Evolutionary conservation across 495 filamentous ascomycete species (phyloP).

Genomic region (Friedmanniomyces endolithicus): DNA sequence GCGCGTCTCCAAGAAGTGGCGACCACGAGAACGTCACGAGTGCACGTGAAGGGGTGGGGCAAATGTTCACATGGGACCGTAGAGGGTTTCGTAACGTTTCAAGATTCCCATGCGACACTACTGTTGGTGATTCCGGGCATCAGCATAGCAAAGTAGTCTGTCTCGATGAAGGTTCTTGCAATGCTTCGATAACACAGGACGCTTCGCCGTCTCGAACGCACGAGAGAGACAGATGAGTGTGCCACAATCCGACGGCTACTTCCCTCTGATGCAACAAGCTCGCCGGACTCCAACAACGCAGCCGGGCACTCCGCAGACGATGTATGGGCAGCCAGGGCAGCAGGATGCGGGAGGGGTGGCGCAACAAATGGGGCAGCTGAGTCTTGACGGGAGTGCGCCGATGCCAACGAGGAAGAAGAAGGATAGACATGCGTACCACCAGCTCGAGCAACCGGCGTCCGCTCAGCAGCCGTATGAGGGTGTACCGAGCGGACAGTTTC

Average conservation of each 20-base stretch:
- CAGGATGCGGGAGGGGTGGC: conserved; percentile 46
- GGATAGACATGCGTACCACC: conserved; percentile 84
- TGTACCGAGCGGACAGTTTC: conserved; percentile 39
- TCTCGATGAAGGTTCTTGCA: too few species aligned
- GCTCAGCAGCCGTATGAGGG: conserved; percentile 54
- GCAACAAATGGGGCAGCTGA: conserved; percentile 73
- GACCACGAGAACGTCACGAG: too few species aligned
- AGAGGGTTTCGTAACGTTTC: too few species aligned
- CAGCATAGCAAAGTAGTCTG: too few species aligned
- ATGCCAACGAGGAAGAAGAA: conserved; percentile 71
- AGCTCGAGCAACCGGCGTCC: conserved; percentile 56
- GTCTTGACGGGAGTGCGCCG: conserved; percentile 17
- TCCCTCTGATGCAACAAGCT: neutral
- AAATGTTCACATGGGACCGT: too few species aligned
- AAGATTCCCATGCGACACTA: too few species aligned
- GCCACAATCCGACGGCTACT: neutral
- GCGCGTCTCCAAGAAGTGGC: too few species aligned
- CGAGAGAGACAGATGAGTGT: neutral
- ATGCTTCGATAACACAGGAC: neutral
- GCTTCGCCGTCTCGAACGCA: neutral
- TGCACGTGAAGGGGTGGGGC: too few species aligned
- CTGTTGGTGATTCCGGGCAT: too few species aligned
- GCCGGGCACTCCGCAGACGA: neutral
- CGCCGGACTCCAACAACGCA: neutral
- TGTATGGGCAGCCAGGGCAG: conserved; percentile 2